phyloP scores from a whole-genome alignment of 768 basidiomycete species.

The Mycena crocata region DNA sequence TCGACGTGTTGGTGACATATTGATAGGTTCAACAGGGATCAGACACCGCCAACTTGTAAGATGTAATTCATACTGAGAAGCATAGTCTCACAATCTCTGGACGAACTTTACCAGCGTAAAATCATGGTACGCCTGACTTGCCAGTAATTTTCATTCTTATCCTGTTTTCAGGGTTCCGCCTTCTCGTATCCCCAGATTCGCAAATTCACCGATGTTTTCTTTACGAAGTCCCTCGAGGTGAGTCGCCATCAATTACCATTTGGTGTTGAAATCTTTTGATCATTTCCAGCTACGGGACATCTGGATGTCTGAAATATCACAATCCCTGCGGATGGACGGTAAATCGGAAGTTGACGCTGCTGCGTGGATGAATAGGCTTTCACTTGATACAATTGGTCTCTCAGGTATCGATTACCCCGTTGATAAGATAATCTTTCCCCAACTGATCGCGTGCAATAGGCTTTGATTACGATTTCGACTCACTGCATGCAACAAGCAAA shows the following conservation, averaged over 20 bases:
- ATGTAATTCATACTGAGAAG: background rate
- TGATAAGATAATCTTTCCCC: too few relatives aligned
- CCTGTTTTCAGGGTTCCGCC: background rate
- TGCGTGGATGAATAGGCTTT: constrained; percentile 2
- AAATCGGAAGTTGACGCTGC: background rate
- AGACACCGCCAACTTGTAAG: constrained; percentile 5
- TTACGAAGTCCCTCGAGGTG: background rate
- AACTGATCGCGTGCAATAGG: too few relatives aligned
- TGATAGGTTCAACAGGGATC: background rate
- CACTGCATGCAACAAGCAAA: background rate
- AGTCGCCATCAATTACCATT: too few relatives aligned
- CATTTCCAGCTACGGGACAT: constrained; percentile 7
- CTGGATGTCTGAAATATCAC: background rate
- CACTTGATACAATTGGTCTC: constrained; percentile 6
- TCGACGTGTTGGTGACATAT: background rate
- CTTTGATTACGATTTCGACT: constrained; percentile 14
- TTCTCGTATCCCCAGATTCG: constrained; percentile 2
- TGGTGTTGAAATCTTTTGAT: background rate
- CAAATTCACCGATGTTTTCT: constrained; percentile 7
- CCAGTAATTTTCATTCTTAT: background rate
- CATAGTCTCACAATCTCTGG: background rate
- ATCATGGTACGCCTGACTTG: background rate
- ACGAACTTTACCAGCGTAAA: background rate
- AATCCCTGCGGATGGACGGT: background rate
- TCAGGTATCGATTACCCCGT: too few relatives aligned